phyloP scores from a whole-genome alignment of 345 rosid genomes.

The Streptanthus diversifolius region DNA sequence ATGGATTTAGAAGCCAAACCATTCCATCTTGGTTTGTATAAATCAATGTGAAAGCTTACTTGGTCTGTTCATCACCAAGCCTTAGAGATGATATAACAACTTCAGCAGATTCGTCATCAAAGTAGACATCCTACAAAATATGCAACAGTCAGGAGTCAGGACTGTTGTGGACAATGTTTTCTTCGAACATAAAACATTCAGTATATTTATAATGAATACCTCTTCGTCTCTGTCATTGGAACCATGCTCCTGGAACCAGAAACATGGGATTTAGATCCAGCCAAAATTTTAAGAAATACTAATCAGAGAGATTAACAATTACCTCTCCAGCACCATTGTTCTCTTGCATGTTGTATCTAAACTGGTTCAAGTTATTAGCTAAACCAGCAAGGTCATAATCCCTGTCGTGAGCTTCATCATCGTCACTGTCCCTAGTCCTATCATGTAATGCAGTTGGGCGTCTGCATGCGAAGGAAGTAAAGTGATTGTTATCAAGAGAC shows the following conservation, averaged over 20 bases:
- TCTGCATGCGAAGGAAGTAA: slow-evolving; percentile 41
- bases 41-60: slow-evolving; percentile 45
- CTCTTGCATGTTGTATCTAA: slow-evolving; percentile 87
- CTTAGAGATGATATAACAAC: slow-evolving; percentile 93
- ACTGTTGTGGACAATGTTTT: neutral
- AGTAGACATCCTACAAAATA: slow-evolving; percentile 74
- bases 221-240: slow-evolving; percentile 83
- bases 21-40: neutral
- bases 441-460: slow-evolving; percentile 97
- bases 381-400: slow-evolving; percentile 92
- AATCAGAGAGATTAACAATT: neutral
- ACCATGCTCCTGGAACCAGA: slow-evolving; percentile 56
- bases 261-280: slow-evolving; percentile 14
- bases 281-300: neutral
- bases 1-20: neutral
- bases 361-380: slow-evolving; percentile 83
- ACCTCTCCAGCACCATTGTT: slow-evolving; percentile 84
- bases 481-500: neutral
- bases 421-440: slow-evolving; percentile 93
- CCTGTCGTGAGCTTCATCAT: slow-evolving; percentile 85
- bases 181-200: neutral
- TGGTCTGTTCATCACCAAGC: slow-evolving; percentile 94
- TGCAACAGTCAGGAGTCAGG: slow-evolving; percentile 14
- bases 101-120: slow-evolving; percentile 95
- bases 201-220: slow-evolving; percentile 41